Base-by-base conservation (phyloP, 2,329 filamentous ascomycete genomes). In the Colletotrichum phormii region DNA sequence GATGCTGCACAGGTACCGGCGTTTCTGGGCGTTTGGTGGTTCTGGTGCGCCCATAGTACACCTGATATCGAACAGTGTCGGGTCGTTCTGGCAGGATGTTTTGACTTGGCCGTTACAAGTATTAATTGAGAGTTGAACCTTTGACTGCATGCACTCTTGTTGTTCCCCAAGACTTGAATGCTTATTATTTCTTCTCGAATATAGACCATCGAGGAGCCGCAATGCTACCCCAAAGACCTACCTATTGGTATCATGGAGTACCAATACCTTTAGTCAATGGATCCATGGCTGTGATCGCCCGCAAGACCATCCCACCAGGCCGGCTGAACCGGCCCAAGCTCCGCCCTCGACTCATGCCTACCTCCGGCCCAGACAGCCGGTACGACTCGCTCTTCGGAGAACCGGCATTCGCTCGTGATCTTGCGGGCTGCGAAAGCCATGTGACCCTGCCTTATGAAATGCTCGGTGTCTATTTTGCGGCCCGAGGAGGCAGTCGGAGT, bases 21-120 rank as follows among this genome's bases (percentile, higher is more conserved):
- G 77, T 1, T 78, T 77, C 22, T 84, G 83, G 83, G 75, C 81
- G 35, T 77, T 84, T 63, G 77, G 78, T 5, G 77, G 78, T 62
- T 78, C 78, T 2, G 82, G 82, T 1, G 76, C 77, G 0, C 77
- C 77, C 55, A 58, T 84, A 49, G 77, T 83, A 35, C 75, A 77
- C 2, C 77, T 81, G 1, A 78, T 83, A 15, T 76, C 81, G 6
- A 75, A 77, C 18, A 77, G 82, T 59, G 72, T 83, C 2, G 81
- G 82, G 3, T 74, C 64, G 22, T 80, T 79, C 22, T 83, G 81
- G 81, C 76, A 77, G n/a, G 76, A 80, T 7, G 75, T 78, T 5
- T 70, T 83, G 75, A 68, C 73, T 0, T 83, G 81, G 81, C 82
- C 82, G 1, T 65, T 82, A 6, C 76, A 79, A 31, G 78, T 79